These are phyloP conservation scores for Fusarium redolens DNA, from an alignment of 2,329 filamentous ascomycete genomes.

Conservation along the genomic window DNA sequence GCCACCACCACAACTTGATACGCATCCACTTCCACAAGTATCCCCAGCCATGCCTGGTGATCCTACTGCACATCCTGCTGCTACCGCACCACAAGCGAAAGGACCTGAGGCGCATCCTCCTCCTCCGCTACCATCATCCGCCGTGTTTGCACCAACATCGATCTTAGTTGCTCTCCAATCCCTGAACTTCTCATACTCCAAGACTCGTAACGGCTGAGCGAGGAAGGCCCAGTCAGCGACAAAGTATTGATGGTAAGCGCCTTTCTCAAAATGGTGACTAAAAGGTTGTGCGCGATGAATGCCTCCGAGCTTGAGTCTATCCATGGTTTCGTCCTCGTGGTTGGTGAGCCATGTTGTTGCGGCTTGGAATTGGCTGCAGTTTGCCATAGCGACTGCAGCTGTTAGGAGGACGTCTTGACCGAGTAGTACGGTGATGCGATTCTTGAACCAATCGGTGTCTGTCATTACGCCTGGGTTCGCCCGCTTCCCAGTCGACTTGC, in stretches of 20 bases:
- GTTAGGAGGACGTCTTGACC: conserved; percentile 47
- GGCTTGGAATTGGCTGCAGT: conserved; percentile 38
- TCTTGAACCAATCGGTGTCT: conserved; percentile 48
- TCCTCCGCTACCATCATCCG: conserved; percentile 5
- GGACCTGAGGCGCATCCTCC: conserved; percentile 21
- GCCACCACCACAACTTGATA: conserved; percentile 20
- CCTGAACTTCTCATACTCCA: conserved; percentile 41
- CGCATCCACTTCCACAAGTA: conserved; percentile 40
- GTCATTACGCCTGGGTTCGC: conserved; percentile 22
- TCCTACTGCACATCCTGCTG: conserved; percentile 29
- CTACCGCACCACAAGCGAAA: conserved; percentile 34
- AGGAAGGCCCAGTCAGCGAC: conserved; percentile 42
- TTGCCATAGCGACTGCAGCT: conserved; percentile 51
- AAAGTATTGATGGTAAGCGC: conserved; percentile 45
- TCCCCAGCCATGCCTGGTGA: conserved; percentile 27
- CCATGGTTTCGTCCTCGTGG: conserved; percentile 37
- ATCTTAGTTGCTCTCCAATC: conserved; percentile 35
- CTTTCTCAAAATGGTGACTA: conserved; percentile 52
- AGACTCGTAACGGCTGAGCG: conserved; percentile 10
- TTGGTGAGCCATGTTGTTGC: conserved; percentile 49
- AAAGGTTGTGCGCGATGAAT: conserved; percentile 56
- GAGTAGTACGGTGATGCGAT: conserved; percentile 48
- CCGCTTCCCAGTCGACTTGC: neutral
- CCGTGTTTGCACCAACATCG: conserved; percentile 16
- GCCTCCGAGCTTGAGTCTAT: conserved; percentile 52